Base-by-base conservation (phyloP, 2,329 filamentous ascomycete species). In the Dothiorella sarmentorum region DNA sequence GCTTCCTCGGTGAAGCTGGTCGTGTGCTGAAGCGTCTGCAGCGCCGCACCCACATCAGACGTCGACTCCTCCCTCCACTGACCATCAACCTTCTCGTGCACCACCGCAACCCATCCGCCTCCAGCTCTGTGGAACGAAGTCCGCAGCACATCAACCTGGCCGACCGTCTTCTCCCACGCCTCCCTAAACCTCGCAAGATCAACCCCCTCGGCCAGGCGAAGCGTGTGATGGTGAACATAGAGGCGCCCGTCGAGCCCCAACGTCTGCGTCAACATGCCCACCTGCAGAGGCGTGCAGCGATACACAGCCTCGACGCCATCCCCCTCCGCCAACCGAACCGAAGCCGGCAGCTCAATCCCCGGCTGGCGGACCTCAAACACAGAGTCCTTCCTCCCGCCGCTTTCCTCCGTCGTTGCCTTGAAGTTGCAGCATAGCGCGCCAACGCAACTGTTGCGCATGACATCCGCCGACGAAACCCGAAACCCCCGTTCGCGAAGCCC, bases 161-260 rank as follows among this genome's bases (percentile, higher is more conserved):
- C 55, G 3, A 70, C 60, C 3, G 72, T 67, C 3, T 62, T 63
- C n/a, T 73, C 68, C 63, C 75, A 78, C 0, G 76, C 73, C 9
- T 63, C 53, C 53, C 71, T 67, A 35, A 75, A 67, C 5, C 60
- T 68, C 1, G 73, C 63, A 7, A 68, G 67, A 44, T 75, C 67
- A 1, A 71, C 47, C 17, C 42, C 27, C 5, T 66, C 65, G 0
- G 73, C 67, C 18, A 76, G 63, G 5, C 64, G 63, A 6, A 68
- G 66, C 4, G 75, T 66, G 60, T 71, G 63, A 59, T 75, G 73
- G 11, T 74, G 72, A 15, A 75, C 68, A 59, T 75, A 76, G 3
- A 74, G 68, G 11, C 79, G 75, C 63, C 88, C 93, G 3, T 83
- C 78, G 0, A 91, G 93, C n/a, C 84, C 78, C 0, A 91, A 64